Conservation (phyloP, 1,284 basidiomycete species). For the Trametes versicolor region DNA sequence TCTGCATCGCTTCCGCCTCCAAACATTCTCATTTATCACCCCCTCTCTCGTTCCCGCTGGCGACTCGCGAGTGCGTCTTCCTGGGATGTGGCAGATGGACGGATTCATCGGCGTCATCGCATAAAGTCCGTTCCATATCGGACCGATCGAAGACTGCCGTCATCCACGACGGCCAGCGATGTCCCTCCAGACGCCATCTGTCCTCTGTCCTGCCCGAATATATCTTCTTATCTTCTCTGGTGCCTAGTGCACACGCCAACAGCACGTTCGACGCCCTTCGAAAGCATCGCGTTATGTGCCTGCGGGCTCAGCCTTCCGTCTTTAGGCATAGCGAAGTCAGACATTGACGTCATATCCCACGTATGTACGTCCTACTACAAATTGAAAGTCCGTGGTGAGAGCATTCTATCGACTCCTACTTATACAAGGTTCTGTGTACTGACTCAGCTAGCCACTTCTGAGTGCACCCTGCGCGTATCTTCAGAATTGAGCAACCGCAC, state of each 20-base stretch:
- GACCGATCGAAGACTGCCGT: neutral
- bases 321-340: neutral
- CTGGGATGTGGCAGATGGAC: neutral
- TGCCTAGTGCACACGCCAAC: neutral
- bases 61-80: neutral
- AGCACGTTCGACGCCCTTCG: neutral
- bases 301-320: neutral
- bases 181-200: conserved; percentile 7
- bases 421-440: neutral
- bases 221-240: neutral
- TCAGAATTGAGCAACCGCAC: neutral
- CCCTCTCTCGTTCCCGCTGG: neutral
- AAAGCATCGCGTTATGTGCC: neutral
- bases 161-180: conserved; percentile 2
- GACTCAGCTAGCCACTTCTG: neutral
- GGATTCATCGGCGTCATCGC: neutral
- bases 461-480: neutral
- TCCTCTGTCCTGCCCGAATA: neutral
- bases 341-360: too few relatives aligned
- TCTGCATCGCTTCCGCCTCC: conserved; percentile 3
- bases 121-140: neutral
- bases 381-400: neutral
- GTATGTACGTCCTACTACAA: neutral
- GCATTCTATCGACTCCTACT: neutral
- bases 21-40: neutral